Conservation (phyloP, 176 grass and related monocot genomes). For the Canna indica region DNA sequence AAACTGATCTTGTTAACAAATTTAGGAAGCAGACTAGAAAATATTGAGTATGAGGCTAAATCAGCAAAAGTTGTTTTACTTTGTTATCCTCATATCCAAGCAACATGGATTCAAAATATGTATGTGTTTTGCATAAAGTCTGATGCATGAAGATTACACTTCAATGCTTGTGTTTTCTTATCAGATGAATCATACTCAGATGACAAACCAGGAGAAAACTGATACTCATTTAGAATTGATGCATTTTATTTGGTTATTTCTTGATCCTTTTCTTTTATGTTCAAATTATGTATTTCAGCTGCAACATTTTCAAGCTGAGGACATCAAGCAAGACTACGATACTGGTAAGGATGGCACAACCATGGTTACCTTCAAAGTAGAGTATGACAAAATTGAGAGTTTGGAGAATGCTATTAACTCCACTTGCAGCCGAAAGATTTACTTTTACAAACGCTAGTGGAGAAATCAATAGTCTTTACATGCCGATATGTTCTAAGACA, state of each 20-base stretch:
- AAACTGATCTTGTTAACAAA: neutral
- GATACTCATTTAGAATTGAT: neutral
- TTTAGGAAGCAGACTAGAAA: too few species aligned
- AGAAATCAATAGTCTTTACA: too few species aligned
- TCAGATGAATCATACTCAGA: neutral
- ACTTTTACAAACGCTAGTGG: constrained; percentile 47
- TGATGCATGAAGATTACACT: too few species aligned
- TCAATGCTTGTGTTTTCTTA: neutral
- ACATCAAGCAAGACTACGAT: constrained; percentile 94
- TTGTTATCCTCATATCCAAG: neutral
- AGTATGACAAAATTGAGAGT: constrained; percentile 66
- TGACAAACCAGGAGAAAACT: neutral
- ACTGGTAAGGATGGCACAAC: constrained; percentile 79
- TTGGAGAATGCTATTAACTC: constrained; percentile 76
- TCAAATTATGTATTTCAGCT: constrained; percentile 33
- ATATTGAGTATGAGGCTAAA: too few species aligned
- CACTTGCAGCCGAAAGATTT: constrained; percentile 73
- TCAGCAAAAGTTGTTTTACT: too few species aligned
- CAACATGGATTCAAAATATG: neutral
- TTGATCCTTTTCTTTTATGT: neutral
- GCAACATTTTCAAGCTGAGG: constrained; percentile 78
- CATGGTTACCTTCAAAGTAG: constrained; percentile 77
- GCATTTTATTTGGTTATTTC: neutral
- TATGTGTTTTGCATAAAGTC: neutral
- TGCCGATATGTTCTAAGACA: too few species aligned